Percentiles rank a stretch among this genome's conserved stretches.
These are phyloP conservation scores for Boletellus dicymbophilus DNA, from an alignment of 1,284 basidiomycete species.

Conservation along the genomic window DNA sequence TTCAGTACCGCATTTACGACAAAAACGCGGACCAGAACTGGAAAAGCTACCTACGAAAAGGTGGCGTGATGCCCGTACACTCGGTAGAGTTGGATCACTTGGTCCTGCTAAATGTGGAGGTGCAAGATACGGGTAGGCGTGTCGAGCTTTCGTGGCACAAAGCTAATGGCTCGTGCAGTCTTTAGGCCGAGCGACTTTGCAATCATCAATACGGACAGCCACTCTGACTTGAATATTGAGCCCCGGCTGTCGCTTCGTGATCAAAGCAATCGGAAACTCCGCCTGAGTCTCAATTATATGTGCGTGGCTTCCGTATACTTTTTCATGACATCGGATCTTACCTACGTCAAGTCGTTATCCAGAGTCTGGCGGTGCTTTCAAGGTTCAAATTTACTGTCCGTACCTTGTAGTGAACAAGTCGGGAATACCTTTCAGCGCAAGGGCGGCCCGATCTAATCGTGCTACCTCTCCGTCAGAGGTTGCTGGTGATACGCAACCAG, in stretches of 20 bases:
- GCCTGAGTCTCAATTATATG: constrained; percentile 89
- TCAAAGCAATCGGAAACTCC: constrained; percentile 75
- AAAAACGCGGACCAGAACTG: constrained; percentile 92
- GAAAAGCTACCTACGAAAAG: constrained; percentile 92
- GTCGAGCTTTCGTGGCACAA: background rate
- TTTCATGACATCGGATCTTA: constrained; percentile 1
- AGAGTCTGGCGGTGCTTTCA: constrained; percentile 97
- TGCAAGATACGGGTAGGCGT: constrained; percentile 83
- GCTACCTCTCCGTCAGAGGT: constrained; percentile 76
- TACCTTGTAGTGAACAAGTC: constrained; percentile 96
- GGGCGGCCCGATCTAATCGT: constrained; percentile 69
- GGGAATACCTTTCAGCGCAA: constrained; percentile 81
- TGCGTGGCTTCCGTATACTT: constrained; percentile 39
- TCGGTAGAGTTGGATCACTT: constrained; percentile 96
- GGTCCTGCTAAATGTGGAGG: constrained; percentile 87
- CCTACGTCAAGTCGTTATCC: constrained; percentile 66
- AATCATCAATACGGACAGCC: constrained; percentile 94
- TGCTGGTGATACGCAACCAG: constrained; percentile 75
- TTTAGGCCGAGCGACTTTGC: constrained; percentile 98
- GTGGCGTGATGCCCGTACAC: constrained; percentile 96
- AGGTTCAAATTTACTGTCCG: constrained; percentile 94
- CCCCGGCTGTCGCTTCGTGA: constrained; percentile 76
- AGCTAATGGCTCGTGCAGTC: constrained; percentile 42
- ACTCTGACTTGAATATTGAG: constrained; percentile 90
- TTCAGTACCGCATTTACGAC: constrained; percentile 97